Evolutionary conservation across 352 stramenopile species (phyloP).

Genomic region (Globisporangium alternatum): DNA sequence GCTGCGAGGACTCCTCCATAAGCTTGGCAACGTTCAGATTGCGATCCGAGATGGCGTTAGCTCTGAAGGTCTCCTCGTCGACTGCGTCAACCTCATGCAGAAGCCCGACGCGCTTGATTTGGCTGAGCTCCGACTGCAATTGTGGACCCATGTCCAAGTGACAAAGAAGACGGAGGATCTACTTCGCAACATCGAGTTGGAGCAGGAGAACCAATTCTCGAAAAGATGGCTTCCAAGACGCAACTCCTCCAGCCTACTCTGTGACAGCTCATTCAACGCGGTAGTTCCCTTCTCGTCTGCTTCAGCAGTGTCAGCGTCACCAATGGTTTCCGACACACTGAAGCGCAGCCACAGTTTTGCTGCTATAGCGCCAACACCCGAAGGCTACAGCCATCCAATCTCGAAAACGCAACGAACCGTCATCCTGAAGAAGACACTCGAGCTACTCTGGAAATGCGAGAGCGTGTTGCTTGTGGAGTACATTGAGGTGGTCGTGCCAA

Average conservation of each 20-base stretch:
- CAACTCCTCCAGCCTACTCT: neutral
- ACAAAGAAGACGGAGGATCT: neutral
- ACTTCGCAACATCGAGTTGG: neutral
- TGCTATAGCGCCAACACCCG: neutral
- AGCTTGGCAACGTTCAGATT: neutral
- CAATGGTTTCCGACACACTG: neutral
- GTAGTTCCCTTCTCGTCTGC: neutral
- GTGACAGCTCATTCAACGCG: neutral
- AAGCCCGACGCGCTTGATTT: neutral
- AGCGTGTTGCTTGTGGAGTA: neutral
- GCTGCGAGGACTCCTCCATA: neutral
- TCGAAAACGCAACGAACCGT: neutral
- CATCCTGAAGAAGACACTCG: constrained; percentile 13
- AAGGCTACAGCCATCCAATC: neutral
- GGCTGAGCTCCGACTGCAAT: neutral
- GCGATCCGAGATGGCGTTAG: neutral
- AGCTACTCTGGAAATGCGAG: constrained; percentile 10
- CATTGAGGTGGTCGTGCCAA: neutral
- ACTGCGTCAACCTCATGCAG: neutral
- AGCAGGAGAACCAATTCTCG: neutral
- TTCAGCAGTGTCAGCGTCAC: too few relatives aligned
- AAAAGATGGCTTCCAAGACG: neutral
- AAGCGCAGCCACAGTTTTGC: neutral
- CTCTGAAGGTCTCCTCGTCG: neutral
- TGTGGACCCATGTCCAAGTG: neutral